Evolutionary conservation across 345 rosid genomes (phyloP), one percentile per base, ranked within the genome.

Genomic region (Cardamine resedifolia): DNA sequence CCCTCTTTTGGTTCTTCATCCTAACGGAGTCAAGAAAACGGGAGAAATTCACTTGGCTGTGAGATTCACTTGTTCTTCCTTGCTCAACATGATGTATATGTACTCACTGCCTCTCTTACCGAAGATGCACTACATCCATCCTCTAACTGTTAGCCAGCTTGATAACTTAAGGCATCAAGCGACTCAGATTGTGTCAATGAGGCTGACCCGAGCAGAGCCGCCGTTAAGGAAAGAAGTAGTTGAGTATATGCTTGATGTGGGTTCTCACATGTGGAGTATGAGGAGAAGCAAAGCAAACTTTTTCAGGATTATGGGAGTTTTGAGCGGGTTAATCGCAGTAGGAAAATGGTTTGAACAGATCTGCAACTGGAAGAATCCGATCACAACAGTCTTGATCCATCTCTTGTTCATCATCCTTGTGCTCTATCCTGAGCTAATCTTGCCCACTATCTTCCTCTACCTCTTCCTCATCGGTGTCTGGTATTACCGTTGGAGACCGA

Each of bases 241-340:
- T 10, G 98, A 92, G 71, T 92, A 87, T 72, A 92, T 92, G 98
- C 87, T 92, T 31, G 98, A 90, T 73, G 97, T 92, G 20, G 93
- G 92, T 28, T 90, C 96, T 51, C 97, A 90, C 81, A 92, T 92
- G 97, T 92, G 98, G 98, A 92, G 98, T 60, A 92, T 90, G 98
- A 75, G 98, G 72, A 84, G 98, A 83, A 90, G 98, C 88, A 92
- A 92, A 75, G 98, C 98, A 3, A 92, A 92, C 68, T 92, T 92
- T 24, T 92, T 90, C 80, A 83, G 98, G 65, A 92, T 92, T 51
- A 90, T 90, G 98, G 80, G 74, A 6, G 96, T 92, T 57, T 69
- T 92, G 30, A 47, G 90, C 10, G 91, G 97, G 21, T 43, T 92
- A 28, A 87, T 92, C 34, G 92, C 98, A 30, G 91, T 90, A 6